These are phyloP conservation scores for Cornus controversa DNA, from an alignment of 148 eudicot species.

Conservation along the genomic window DNA sequence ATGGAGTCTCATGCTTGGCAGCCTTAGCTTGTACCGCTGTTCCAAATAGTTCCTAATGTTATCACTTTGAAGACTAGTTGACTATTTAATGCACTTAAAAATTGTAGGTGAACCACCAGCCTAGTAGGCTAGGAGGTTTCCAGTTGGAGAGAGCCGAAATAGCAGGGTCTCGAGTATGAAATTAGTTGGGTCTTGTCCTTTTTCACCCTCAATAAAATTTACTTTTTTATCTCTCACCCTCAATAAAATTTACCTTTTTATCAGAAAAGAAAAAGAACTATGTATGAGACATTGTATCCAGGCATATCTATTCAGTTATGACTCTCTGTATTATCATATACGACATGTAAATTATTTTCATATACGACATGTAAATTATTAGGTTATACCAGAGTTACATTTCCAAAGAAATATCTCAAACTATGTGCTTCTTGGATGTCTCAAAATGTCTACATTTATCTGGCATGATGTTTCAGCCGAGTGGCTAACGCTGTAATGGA, in stretches of 20 bases:
- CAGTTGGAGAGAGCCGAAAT: background rate
- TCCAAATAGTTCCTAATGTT: too few relatives aligned
- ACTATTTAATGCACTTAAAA: background rate
- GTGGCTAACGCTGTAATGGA: background rate
- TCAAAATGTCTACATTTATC: background rate
- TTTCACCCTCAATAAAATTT: background rate
- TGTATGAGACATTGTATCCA: background rate
- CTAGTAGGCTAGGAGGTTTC: background rate
- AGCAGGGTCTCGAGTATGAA: background rate
- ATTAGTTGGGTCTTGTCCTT: background rate
- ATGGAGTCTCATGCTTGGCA: too few relatives aligned
- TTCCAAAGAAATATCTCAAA: too few relatives aligned
- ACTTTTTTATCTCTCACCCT: background rate
- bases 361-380: background rate
- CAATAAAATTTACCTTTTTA: too few relatives aligned
- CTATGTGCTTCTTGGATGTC: background rate
- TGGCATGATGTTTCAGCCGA: background rate
- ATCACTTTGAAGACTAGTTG: background rate
- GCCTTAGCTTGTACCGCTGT: too few relatives aligned
- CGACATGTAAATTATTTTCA: background rate
- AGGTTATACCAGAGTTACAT: background rate
- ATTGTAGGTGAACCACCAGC: background rate
- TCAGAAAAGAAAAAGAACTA: background rate
- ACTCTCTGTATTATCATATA: background rate
- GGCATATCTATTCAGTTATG: background rate